Base-by-base conservation (phyloP, 495 filamentous ascomycete genomes). In the Podospora conica region DNA sequence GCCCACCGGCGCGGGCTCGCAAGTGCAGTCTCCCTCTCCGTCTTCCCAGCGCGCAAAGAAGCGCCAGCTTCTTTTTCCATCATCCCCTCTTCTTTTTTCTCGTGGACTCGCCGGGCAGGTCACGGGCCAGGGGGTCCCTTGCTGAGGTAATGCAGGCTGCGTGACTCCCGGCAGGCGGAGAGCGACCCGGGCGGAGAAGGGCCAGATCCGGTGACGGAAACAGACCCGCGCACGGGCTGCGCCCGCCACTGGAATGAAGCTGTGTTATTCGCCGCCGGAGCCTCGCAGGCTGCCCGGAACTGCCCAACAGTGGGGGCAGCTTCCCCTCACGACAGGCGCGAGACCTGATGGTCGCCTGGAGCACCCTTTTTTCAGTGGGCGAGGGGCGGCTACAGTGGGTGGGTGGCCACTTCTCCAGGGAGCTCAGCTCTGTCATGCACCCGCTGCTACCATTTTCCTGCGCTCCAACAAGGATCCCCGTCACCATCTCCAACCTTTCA, bases 51-150 rank as follows among this genome's bases (percentile, higher is more conserved):
- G 18, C 40, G 8, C 18, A 48, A 15, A 7, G 40, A 48, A 48
- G 33, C 33, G 8, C 33, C 33, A 48, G 33, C 33, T 22, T 28
- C 23, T 63, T 63, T 23, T 63, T 63, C 40, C 40, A 48, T 55
- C 48, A 28, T 22, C 25, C 53, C 18, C 27, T 55, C 25, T 21
- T 25, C 24, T 55, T 29, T 63, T 63, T 63, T 54, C 22, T 63
- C 21, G 53, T 63, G 61, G 53, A 54, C 54, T 25, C 22, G 61
- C 11, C 48, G 53, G 23, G 18, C 48, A 24, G 23, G 28, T 29
- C 15, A 21, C 12, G 48, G 33, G 18, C 21, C 25, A 22, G 21
- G n/a, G 61, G 63, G 54, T 64, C 57, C 63, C 61, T 63, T 63
- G 61, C 48, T 24, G 40, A 48, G 40, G 40, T 48, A 48, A 48